Base-by-base conservation (phyloP, 306 rosid genomes). In the Ceratonia siliqua region DNA sequence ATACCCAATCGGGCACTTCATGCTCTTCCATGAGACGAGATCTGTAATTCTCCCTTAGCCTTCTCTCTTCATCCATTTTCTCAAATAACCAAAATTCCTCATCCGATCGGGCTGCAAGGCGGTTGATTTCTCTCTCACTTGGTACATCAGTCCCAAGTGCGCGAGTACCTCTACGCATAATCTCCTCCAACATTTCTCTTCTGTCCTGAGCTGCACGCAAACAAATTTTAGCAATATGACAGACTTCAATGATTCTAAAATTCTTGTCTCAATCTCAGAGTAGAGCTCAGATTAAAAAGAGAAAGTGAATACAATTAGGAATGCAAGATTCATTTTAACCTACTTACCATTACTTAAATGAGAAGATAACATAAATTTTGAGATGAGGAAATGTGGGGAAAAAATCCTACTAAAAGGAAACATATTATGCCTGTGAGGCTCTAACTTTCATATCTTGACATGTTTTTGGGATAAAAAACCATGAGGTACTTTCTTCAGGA, bases 111-210 rank as follows among this genome's bases (percentile, higher is more conserved):
- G 98, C 98, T 61, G 97, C 99, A 41, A 95, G 97, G 76, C 99
- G 96, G 85, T 95, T 95, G 82, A 95, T 95, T 87, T 95, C 98
- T 85, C 99, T 85, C 90, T 95, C 99, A 76, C 98, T 95, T 8
- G 99, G 99, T 64, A 95, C 97, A 13, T 95, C 99, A 45, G 92
- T 79, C 82, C 99, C 99, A 14, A 95, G 98, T 57, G 99, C 85
- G 24, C 99, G 89, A 50, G 99, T 82, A 70, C 99, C 99, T 78
- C 94, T 85, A 27, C 97, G 99, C 98, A 95, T 92, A 63, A 95
- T 95, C 88, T 89, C 98, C 85, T 95, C 99, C 76, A 95, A 78
- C 98, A 95, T 82, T 66, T 95, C 94, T 84, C 97, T 90, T 36
- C 99, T 89, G 83, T 95, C 99, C 89, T 95, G 99, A 75, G 98